Base-by-base conservation (phyloP, 352 stramenopile genomes). In the Globisporangium paroecandrum region DNA sequence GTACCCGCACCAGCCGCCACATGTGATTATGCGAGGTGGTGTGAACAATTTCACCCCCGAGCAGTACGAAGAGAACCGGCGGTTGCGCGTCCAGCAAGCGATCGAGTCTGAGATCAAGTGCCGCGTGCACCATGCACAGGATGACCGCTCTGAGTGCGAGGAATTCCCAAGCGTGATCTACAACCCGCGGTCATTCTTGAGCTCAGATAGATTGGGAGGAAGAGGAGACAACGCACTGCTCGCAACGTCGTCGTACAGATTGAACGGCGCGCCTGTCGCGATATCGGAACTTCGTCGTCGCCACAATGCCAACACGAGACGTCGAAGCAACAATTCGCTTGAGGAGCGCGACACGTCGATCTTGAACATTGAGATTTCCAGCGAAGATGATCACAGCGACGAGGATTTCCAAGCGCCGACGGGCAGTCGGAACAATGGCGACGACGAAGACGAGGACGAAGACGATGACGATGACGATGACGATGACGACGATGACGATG, bases 261-360 rank as follows among this genome's bases (percentile, higher is more conserved):
- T 95, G 24, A 94, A 84, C 57, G 86, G 86, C 8, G 85, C 87
- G 1, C 80, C 88, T 15, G 85, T 94, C 4, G 77, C 82, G 29
- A 49, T 90, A 36, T 84, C 86, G n/a, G 86, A 94, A 58, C 76
- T 93, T 62, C 75, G 82, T 6, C 74, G 79, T 25, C 74, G 78
- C 32, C 68, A 73, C 18, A 78, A 61, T 46, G 73, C 68, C 60
- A 76, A 71, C 58, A 29, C 77, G 61, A 68, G 78, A 24, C 77
- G 79, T 41, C 66, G 78, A 6, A 76, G 71, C 61, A 75, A 74
- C 46, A 74, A 71, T 13, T 75, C 77, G n/a, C 63, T 84, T 49
- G 87, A 94, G 57, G 88, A 96, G 29, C 83, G 88, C 15, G 88
- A 96, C 59, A 94, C 84, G 2, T 94, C 88, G 4, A 82, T 96